A percentile compares a stretch with the other conserved stretches of the same genome.
phyloP scores from a whole-genome alignment of 1,139 yeast species.

The Meyerozyma guilliermondii region DNA sequence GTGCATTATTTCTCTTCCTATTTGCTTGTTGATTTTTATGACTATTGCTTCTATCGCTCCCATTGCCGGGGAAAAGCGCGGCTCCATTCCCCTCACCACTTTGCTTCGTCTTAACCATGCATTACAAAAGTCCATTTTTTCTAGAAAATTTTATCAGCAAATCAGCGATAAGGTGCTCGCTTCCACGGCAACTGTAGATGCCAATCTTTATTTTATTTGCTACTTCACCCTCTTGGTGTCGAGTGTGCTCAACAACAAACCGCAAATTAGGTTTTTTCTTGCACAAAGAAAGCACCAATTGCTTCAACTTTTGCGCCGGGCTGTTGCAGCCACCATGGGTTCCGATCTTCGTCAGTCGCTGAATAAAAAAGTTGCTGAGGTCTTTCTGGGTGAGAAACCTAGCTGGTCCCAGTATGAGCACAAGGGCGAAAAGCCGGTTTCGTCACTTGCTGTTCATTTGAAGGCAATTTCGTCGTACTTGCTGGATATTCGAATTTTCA shows the following conservation, averaged over 20 bases:
- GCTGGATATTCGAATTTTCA: constrained; percentile 50
- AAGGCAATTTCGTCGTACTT: constrained; percentile 41
- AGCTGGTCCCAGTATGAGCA: constrained; percentile 8
- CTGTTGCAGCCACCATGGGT: constrained; percentile 9
- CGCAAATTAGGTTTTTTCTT: constrained; percentile 27
- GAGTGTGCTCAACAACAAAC: constrained; percentile 36
- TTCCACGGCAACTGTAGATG: constrained; percentile 33
- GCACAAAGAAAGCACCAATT: constrained; percentile 23
- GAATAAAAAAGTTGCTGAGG: constrained; percentile 4
- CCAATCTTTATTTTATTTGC: constrained; percentile 40
- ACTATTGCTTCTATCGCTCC: constrained; percentile 8
- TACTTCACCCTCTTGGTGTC: constrained; percentile 39
- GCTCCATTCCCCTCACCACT: constrained; percentile 10
- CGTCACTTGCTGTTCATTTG: constrained; percentile 35
- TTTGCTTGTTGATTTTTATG: neutral
- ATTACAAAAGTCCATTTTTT: constrained; percentile 18
- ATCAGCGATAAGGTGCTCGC: constrained; percentile 37
- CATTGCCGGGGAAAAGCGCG: constrained; percentile 2
- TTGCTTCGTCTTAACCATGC: constrained; percentile 16
- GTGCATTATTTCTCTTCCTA: neutral
- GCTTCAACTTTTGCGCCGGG: constrained; percentile 12
- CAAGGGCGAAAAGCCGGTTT: constrained; percentile 11
- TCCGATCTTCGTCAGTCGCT: constrained; percentile 13
- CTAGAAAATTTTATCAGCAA: constrained; percentile 39
- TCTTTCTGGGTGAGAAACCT: constrained; percentile 1